Percentiles rank a stretch among this genome's conserved stretches.
phyloP scores from a whole-genome alignment of 306 rosid genomes.

The Cicer cuneatum region DNA sequence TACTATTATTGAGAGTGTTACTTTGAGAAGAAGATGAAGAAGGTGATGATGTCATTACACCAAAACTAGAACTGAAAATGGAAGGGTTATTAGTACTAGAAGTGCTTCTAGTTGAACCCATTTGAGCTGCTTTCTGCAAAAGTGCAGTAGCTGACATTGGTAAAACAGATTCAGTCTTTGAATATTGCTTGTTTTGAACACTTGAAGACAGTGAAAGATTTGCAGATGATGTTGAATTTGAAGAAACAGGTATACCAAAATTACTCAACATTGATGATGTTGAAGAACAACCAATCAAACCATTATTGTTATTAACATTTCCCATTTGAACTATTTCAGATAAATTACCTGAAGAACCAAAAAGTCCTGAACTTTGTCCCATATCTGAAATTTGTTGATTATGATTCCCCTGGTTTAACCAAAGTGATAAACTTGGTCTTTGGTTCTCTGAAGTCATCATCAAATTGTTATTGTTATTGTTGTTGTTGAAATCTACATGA shows the following conservation, averaged over 20 bases:
- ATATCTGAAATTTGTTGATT: constrained; percentile 46
- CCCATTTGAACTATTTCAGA: constrained; percentile 66
- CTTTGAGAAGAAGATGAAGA: constrained; percentile 57
- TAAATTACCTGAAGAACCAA: constrained; percentile 47
- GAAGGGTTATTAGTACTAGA: constrained; percentile 38
- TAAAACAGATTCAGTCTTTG: constrained; percentile 45
- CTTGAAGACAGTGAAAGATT: constrained; percentile 55
- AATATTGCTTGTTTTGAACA: constrained; percentile 39
- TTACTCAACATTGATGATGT: constrained; percentile 53
- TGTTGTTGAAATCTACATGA: constrained; percentile 40
- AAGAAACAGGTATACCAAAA: constrained; percentile 44
- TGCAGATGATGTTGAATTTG: constrained; percentile 50
- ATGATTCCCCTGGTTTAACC: constrained; percentile 67
- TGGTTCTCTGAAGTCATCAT: constrained; percentile 33
- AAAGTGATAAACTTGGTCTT: constrained; percentile 74
- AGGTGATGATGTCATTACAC: constrained; percentile 53
- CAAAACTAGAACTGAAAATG: constrained; percentile 55
- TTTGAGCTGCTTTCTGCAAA: constrained; percentile 69
- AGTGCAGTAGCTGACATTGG: constrained; percentile 85
- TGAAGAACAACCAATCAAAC: constrained; percentile 49
- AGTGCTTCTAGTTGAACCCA: constrained; percentile 66
- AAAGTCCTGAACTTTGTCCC: constrained; percentile 51
- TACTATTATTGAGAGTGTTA: no score
- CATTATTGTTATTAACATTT: constrained; percentile 33
- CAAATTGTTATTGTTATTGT: constrained; percentile 6